Evolutionary conservation across 768 basidiomycete species (phyloP), one percentile per base, ranked within the genome.

Genomic region (Pulveroboletus sp.): DNA sequence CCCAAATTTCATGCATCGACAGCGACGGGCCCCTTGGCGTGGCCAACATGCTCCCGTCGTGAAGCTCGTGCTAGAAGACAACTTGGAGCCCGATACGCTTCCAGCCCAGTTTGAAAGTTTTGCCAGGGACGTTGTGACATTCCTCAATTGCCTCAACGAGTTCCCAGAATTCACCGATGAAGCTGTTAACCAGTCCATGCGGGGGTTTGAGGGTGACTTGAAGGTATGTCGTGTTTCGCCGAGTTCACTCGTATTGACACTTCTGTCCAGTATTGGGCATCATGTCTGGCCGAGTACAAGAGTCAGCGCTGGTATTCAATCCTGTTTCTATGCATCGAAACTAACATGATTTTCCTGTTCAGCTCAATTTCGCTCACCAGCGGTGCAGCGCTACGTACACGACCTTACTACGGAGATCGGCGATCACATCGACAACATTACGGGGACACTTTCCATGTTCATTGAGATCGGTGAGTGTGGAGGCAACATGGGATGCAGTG

Each of bases 121-220:
- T 41, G 76, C 78, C 3, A 64, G 59, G 42, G 80, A 80, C 34
- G 72, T 81, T 1, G 72, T 69, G n/a, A 76, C 74, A 0, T 80
- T 80, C 47, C 60, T 81, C 32, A 72, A 76, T 17, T 76, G 76
- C 50, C 62, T 80, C 42, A 79, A 80, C 36, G 79, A 80, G 42
- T 80, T 80, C 37, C 78, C 79, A 1, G 78, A 80, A 58, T 80
- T 78, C 43, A 74, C 69, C 13, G 76, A 80, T 25, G 78, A 80
- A 43, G 72, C 72, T 0, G 71, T 80, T 35, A 77, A 80, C 48
- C 65, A 72, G 20, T 76, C 77, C 37, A 75, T 80, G 58, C 53
- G 72, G 24, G 68, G 74, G 1, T 73, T 81, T 13, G 75, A 80
- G 52, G 75, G 70, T 1, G 79, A 80, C 53, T 58, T 81, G 34